Evolutionary conservation across 768 basidiomycete species (phyloP).

Genomic region (Cyathus striatus): DNA sequence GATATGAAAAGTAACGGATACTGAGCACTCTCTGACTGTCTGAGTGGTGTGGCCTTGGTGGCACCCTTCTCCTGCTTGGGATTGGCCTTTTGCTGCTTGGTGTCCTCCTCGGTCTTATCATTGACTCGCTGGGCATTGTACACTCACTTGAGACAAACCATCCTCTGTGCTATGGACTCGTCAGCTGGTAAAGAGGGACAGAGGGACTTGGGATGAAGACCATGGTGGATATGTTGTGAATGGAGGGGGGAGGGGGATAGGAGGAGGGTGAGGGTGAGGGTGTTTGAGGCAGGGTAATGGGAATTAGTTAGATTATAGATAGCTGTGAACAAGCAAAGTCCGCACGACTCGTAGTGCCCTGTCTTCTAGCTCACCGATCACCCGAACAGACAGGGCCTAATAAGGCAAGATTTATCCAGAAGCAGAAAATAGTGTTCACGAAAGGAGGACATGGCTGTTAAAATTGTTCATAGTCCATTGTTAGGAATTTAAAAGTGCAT

Average conservation of each 20-base stretch:
- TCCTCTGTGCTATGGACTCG: conserved; percentile 47
- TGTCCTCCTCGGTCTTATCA: conserved; percentile 57
- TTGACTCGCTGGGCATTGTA: conserved; percentile 41
- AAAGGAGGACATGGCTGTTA: no score
- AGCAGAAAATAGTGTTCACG: no score
- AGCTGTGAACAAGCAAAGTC: no score
- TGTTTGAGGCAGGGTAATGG: no score
- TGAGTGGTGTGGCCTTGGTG: conserved; percentile 57
- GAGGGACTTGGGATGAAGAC: conserved; percentile 26
- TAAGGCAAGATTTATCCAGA: no score
- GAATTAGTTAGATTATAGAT: no score
- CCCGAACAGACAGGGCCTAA: no score
- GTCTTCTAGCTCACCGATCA: no score
- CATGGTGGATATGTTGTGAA: conserved; percentile 17
- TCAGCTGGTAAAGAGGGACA: conserved; percentile 43
- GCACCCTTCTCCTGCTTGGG: conserved; percentile 41
- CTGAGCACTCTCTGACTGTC: conserved; percentile 64
- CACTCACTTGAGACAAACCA: conserved; percentile 40
- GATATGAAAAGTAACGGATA: conserved; percentile 7
- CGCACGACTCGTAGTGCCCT: no score
- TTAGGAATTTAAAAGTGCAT: no score
- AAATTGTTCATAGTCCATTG: no score
- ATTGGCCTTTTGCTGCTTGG: conserved; percentile 40
- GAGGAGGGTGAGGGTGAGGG: conserved; percentile 10
- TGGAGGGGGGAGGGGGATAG: conserved; percentile 5